These are phyloP conservation scores for Rhodotorula babjevae DNA, from an alignment of 768 basidiomycete species.

Conservation along the genomic window DNA sequence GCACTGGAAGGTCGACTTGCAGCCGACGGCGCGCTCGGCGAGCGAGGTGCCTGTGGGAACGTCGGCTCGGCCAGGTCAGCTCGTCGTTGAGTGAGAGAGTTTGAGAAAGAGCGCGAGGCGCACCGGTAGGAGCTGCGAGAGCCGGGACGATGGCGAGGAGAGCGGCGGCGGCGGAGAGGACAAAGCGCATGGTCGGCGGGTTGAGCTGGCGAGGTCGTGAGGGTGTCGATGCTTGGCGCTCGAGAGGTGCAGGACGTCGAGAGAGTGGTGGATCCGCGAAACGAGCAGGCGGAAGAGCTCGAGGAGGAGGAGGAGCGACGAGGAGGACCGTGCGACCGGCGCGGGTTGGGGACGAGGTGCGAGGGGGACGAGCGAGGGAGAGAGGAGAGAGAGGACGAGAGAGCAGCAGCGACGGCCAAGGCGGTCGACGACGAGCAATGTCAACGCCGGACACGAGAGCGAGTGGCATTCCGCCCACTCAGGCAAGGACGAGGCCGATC, in stretches of 20 bases:
- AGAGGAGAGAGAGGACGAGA: background rate
- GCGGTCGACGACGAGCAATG: background rate
- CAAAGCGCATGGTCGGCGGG: background rate
- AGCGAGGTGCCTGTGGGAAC: background rate
- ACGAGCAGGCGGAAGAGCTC: background rate
- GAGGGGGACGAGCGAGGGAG: too few species aligned
- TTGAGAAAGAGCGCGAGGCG: background rate
- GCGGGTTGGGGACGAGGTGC: too few species aligned
- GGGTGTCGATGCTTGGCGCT: too few species aligned
- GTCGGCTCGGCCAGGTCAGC: background rate
- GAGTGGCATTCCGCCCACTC: background rate
- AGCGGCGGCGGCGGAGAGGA: background rate
- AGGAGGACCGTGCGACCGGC: background rate
- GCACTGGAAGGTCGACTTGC: conserved; percentile 14
- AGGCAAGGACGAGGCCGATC: background rate
- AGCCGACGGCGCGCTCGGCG: background rate
- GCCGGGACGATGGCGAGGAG: background rate
- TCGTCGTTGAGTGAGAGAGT: background rate
- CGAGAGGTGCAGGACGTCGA: background rate
- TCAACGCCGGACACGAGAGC: background rate
- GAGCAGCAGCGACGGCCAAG: background rate
- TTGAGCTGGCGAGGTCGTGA: too few species aligned
- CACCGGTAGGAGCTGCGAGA: background rate
- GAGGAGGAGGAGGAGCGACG: background rate
- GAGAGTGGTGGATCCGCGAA: background rate